Conservation (phyloP, 1,139 yeast genomes). For the Kodamaea anthophila region DNA sequence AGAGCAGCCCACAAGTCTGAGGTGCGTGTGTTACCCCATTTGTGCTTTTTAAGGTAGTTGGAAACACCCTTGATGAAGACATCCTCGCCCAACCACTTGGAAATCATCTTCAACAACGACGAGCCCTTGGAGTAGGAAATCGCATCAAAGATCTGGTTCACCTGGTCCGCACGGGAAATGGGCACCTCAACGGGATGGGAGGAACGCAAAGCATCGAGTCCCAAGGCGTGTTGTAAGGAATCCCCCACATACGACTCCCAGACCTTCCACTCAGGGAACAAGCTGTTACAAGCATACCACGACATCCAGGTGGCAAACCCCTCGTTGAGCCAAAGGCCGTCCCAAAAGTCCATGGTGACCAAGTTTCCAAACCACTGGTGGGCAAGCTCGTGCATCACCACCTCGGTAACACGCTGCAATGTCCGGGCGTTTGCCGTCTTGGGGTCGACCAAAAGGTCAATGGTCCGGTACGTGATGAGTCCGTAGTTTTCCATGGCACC, state of each 20-base stretch:
- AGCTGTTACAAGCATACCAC: slow-evolving; percentile 62
- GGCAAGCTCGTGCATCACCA: slow-evolving; percentile 57
- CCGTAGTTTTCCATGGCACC: slow-evolving; percentile 65
- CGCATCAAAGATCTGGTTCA: slow-evolving; percentile 53
- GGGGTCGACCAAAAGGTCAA: slow-evolving; percentile 47
- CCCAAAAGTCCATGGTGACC: slow-evolving; percentile 63
- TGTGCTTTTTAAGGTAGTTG: slow-evolving; percentile 19
- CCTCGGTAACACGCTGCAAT: slow-evolving; percentile 50
- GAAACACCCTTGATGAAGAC: slow-evolving; percentile 23
- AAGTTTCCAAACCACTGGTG: slow-evolving; percentile 63
- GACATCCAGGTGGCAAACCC: slow-evolving; percentile 70
- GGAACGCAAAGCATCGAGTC: slow-evolving; percentile 46
- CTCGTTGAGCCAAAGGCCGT: slow-evolving; percentile 57
- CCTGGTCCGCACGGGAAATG: slow-evolving; percentile 47
- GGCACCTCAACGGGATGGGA: slow-evolving; percentile 59
- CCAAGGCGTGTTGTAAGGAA: slow-evolving; percentile 46
- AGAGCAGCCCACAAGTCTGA: slow-evolving; percentile 23
- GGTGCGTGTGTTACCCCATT: slow-evolving; percentile 24
- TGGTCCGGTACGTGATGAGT: slow-evolving; percentile 48
- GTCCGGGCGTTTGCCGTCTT: slow-evolving; percentile 37
- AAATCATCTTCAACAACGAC: slow-evolving; percentile 23
- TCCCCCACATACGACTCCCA: slow-evolving; percentile 49
- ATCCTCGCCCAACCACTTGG: slow-evolving; percentile 22
- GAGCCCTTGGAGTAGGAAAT: slow-evolving; percentile 35
- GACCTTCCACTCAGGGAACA: slow-evolving; percentile 55